Evolutionary conservation across 2,329 filamentous ascomycete species (phyloP).

Genomic region (Eutypella sp.): DNA sequence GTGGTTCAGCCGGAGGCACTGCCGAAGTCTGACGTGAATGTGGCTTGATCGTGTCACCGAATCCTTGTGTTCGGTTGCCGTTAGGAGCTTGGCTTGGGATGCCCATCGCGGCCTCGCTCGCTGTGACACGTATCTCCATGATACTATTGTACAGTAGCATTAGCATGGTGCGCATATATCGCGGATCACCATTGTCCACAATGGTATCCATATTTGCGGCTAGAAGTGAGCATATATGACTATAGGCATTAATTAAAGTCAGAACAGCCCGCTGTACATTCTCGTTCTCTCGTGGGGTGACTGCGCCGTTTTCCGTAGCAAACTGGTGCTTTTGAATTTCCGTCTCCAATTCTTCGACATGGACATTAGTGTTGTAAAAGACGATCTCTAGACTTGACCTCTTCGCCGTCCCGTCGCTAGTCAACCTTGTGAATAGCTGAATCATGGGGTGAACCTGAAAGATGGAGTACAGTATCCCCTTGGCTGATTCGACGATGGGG

Average conservation of each 20-base stretch:
- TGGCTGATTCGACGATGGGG: conserved; percentile 59
- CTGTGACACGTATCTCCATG: conserved; percentile 58
- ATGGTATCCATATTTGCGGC: conserved; percentile 59
- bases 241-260: conserved; percentile 60
- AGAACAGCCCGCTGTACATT: conserved; percentile 60
- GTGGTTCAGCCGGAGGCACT: conserved; percentile 48
- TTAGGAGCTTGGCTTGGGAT: conserved; percentile 16
- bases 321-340: conserved; percentile 59
- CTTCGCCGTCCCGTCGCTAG: conserved; percentile 55
- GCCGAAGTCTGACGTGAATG: conserved; percentile 48
- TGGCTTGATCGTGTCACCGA: conserved; percentile 45
- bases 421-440: conserved; percentile 58
- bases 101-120: conserved; percentile 23
- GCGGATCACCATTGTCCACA: conserved; percentile 59
- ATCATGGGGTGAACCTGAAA: conserved; percentile 66
- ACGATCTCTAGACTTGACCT: conserved; percentile 62
- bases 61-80: conserved; percentile 22
- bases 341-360: conserved; percentile 61
- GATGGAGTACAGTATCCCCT: conserved; percentile 61
- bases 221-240: conserved; percentile 58
- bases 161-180: conserved; percentile 61
- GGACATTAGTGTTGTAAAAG: conserved; percentile 62
- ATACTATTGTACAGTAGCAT: conserved; percentile 63
- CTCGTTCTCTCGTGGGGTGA: conserved; percentile 52
- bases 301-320: conserved; percentile 44